These are phyloP conservation scores for Schizochytrium sp. DNA, from an alignment of 108 stramenopile genomes.

Conservation along the genomic window DNA sequence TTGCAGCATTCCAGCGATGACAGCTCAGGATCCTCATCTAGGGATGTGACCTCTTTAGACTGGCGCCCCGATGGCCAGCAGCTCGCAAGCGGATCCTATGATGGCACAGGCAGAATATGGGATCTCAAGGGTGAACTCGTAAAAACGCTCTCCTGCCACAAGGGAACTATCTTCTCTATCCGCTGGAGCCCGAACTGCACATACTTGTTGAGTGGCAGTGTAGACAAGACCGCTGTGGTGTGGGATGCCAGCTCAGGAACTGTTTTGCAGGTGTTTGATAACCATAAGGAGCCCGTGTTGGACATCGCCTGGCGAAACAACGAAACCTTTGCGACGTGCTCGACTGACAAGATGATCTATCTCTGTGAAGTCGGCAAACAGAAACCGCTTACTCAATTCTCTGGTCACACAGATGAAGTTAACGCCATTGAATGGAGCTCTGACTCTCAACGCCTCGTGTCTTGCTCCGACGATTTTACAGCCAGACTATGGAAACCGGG, in stretches of 20 bases:
- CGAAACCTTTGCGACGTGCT: slow-evolving; percentile 66
- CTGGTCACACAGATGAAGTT: slow-evolving; percentile 66
- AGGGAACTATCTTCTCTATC: slow-evolving; percentile 59
- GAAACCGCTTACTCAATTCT: slow-evolving; percentile 1
- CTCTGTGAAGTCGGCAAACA: slow-evolving; percentile 3
- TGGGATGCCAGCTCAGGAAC: slow-evolving; percentile 60
- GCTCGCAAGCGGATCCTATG: slow-evolving; percentile 63
- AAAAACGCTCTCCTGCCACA: slow-evolving; percentile 19
- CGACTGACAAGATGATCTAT: slow-evolving; percentile 61
- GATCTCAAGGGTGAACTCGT: slow-evolving; percentile 41
- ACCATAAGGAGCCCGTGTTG: slow-evolving; percentile 62
- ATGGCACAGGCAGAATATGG: slow-evolving; percentile 66
- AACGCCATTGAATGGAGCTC: slow-evolving; percentile 63
- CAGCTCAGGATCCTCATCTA: background rate
- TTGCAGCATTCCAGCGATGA: background rate
- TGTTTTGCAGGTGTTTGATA: background rate
- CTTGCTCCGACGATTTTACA: slow-evolving; percentile 65
- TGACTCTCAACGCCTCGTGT: slow-evolving; percentile 32
- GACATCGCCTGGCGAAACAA: slow-evolving; percentile 65
- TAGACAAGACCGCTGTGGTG: slow-evolving; percentile 59
- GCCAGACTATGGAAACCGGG: slow-evolving; percentile 64
- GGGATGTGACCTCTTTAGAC: slow-evolving; percentile 9
- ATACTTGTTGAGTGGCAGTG: slow-evolving; percentile 59
- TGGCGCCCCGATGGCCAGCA: slow-evolving; percentile 62
- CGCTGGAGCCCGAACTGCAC: slow-evolving; percentile 46